Base-by-base conservation (phyloP, 1,284 basidiomycete species). In the Cryptococcus sp. region DNA sequence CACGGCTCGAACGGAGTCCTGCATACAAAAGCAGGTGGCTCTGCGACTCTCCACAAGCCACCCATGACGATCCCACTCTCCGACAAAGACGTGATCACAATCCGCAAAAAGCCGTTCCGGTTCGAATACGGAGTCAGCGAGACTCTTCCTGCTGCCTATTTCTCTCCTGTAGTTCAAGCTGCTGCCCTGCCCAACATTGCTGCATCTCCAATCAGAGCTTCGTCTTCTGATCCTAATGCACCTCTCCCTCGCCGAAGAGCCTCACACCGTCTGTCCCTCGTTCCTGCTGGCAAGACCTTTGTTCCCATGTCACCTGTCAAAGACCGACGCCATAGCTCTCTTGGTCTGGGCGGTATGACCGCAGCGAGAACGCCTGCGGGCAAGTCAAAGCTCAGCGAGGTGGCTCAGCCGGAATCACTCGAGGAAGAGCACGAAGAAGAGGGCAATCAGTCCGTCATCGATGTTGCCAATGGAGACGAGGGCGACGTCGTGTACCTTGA, bases 61-160 rank as follows among this genome's bases (percentile, higher is more conserved):
- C 69, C 72, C 0, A 20, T 65, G 1, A 46, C 57, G 0, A 55
- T 75, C 23, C 31, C 57, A 4, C 64, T 78, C 2, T 53, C 61
- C 3, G 63, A 75, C 50, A 64, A 66, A 4, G 78, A 79, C 51
- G 60, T 64, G 4, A 71, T 79, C 53, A 61, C 64, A 23, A 67
- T 79, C 20, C 67, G 73, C 44, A 74, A 76, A 59, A 75, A 77
- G 61, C 60, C 66, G 19, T 78, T 78, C 64, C 64, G 70, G 38
- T 79, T 78, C 65, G 65, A 72, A 23, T 78, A 78, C 46, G 67
- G 67, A 4, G 31, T 61, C 16, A 46, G 44, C 2, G 46, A 59
- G 13, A 8, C 57, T 52, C 11, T 17, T 20, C 2, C n/a, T 13
- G 46, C 56, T 25, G 27, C 59, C 50, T 45, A 56, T 57, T 7